Base-by-base conservation (phyloP, 176 grass and related monocot species). In the Musa itinerans region DNA sequence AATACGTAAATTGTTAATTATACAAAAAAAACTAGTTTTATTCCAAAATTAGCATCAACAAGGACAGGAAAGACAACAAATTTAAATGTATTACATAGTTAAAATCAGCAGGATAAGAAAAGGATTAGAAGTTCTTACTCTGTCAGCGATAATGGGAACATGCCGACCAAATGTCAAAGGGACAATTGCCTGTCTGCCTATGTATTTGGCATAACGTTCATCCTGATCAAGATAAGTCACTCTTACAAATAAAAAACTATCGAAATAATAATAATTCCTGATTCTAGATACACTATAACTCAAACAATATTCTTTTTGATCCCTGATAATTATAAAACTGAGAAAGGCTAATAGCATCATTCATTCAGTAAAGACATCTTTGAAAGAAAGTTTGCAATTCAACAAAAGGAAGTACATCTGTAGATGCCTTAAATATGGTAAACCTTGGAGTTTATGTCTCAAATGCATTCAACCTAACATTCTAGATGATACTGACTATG, bases 161-260 rank as follows among this genome's bases (percentile, higher is more conserved):
- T 93, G 88, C 27, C 94, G 82, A 23, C 94, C 94, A 86, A 83
- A 93, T 86, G 94, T 98, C 88, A 98, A 85, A 50, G 94, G 94
- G 71, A 98, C 94, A 86, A 98, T 98, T 73, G 94, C 94, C 69
- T 83, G 87, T 73, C 68, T 89, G 34, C 94, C 94, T 54, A 89
- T 75, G 71, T 98, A 84, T 78, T 98, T 79, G 15, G 90, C 81
- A 83, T 98, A 98, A 65, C 90, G 90, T 74, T 80, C 70, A 86
- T 98, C 94, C 94, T 98, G 86, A 87, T 84, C 67, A 43, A 53
- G 43, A 80, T 24, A 1, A 80, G 21, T 10, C n/a, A 64, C 15
- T 50, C n/a, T 63, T 22, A 73, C 50, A 63, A 73, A 26, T 53
- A 63, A 63, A 20, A 63, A 52, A 29, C 3, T 10, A 48, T 59